Evolutionary conservation across 1,284 basidiomycete species (phyloP), one percentile per base, ranked within the genome.

Genomic region (Ganoderma lingzhi): DNA sequence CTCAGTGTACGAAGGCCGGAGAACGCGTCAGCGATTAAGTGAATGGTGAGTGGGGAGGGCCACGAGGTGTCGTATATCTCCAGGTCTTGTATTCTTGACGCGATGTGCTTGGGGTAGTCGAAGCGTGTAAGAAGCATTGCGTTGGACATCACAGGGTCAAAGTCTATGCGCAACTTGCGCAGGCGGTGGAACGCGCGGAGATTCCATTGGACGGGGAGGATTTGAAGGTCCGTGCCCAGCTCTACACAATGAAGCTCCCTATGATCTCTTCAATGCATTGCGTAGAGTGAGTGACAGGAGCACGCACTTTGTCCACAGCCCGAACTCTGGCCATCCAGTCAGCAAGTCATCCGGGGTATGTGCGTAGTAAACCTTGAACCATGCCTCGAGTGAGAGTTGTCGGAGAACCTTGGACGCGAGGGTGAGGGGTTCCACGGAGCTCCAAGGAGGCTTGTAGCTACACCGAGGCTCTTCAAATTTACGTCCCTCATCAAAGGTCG

Each of bases 201-300:
- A 23, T 70, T 56, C 74, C 74, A 75, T 15, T 62, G 68, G 9
- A 65, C 53, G 8, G 69, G 71, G 14, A 67, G 62, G 5, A 63
- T 32, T 15, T 68, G 68, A 28, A 68, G 65, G 55, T 72, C 69
- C 9, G 66, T 65, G 17, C 65, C 71, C 4, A 69, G 59, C 44
- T 74, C 70, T 3, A 74, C 69, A 45, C 70, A 74, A 28, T 74
- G 73, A 2, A 74, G 59, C 39, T 74, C 73, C 23, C 73, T 73
- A 35, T 5, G 8, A 3, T 9, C 3, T 19, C 2, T 6, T n/a
- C 32, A 56, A 15, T 12, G n/a, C n/a, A n/a, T 39, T 6, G 3
- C 9, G 51, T 5, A n/a, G 14, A 2, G 23, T 12, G n/a, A 44
- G 28, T 41, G 8, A 17, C 5, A n/a, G 41, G 3, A 3, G 32